phyloP scores from a whole-genome alignment of 768 basidiomycete genomes.

The Mycena indigotica region DNA sequence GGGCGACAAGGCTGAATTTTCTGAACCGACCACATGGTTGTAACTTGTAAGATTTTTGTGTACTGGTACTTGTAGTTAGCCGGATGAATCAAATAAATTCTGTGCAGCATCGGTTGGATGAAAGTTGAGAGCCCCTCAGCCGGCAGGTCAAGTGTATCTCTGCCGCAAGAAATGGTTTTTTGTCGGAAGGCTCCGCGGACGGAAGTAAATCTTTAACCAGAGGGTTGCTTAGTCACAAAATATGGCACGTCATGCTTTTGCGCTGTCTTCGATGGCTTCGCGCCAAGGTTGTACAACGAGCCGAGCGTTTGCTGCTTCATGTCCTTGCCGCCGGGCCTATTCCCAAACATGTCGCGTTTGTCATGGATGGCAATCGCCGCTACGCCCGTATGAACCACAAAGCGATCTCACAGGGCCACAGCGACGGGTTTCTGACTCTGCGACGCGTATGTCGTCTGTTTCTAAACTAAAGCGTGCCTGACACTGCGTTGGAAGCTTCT shows the following conservation, averaged over 20 bases:
- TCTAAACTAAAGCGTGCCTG: neutral
- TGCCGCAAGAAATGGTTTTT: too few species aligned
- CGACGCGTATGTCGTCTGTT: slow-evolving; percentile 58
- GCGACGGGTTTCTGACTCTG: slow-evolving; percentile 80
- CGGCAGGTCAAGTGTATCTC: too few species aligned
- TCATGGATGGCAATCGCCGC: slow-evolving; percentile 96
- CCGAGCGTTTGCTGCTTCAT: slow-evolving; percentile 55
- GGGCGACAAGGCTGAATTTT: too few species aligned
- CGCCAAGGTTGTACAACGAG: slow-evolving; percentile 34
- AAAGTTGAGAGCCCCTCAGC: too few species aligned
- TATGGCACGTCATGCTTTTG: slow-evolving; percentile 12
- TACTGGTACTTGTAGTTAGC: too few species aligned
- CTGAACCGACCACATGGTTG: too few species aligned
- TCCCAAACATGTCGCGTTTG: slow-evolving; percentile 88
- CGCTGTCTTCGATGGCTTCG: slow-evolving; percentile 26
- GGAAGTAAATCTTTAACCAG: too few species aligned
- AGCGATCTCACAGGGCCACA: slow-evolving; percentile 77
- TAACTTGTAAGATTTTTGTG: too few species aligned
- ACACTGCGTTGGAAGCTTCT: slow-evolving; percentile 56
- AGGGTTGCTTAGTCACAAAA: too few species aligned
- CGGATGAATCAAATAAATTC: too few species aligned
- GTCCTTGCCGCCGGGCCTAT: slow-evolving; percentile 82
- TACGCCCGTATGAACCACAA: slow-evolving; percentile 75
- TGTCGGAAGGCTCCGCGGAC: too few species aligned
- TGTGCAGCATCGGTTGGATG: too few species aligned